Conservation (phyloP, 73 alveolate genomes). For the Paramecium caudatum region DNA sequence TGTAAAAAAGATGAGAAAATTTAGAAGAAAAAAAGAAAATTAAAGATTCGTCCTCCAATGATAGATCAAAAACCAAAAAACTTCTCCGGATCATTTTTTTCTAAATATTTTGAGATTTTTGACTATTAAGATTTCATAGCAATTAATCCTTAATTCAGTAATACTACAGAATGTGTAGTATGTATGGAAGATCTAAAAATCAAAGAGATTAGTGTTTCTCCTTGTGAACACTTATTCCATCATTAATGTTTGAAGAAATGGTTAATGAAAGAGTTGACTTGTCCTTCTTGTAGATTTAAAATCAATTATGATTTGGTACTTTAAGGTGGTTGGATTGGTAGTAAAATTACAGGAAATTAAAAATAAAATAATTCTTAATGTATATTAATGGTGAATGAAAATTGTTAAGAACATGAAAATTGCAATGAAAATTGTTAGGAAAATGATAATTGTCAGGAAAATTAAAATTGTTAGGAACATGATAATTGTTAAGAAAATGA, state of each 20-base stretch:
- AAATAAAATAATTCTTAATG: neutral
- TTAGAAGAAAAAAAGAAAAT: neutral
- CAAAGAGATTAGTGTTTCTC: slow-evolving; percentile 59
- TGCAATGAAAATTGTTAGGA: no score
- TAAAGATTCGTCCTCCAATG: neutral
- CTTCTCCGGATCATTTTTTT: neutral
- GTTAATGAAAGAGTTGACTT: slow-evolving; percentile 54
- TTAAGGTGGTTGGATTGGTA: slow-evolving; percentile 14
- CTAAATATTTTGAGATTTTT: slow-evolving; percentile 9
- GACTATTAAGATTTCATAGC: neutral
- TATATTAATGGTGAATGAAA: no score
- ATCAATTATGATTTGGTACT: neutral
- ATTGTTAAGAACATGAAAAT: no score
- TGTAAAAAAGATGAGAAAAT: neutral
- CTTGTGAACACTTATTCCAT: slow-evolving; percentile 71
- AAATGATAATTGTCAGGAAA: no score
- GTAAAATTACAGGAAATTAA: neutral
- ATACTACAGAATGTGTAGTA: neutral
- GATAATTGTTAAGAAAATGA: no score
- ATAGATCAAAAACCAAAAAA: slow-evolving; percentile 13
- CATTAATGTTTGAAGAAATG: slow-evolving; percentile 63
- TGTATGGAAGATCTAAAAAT: slow-evolving; percentile 41
- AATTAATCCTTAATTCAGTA: neutral
- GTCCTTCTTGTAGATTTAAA: slow-evolving; percentile 73
- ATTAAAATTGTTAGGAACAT: no score